Evolutionary conservation across 129 eudicot species (phyloP).

Genomic region (Flaveria sonorensis): DNA sequence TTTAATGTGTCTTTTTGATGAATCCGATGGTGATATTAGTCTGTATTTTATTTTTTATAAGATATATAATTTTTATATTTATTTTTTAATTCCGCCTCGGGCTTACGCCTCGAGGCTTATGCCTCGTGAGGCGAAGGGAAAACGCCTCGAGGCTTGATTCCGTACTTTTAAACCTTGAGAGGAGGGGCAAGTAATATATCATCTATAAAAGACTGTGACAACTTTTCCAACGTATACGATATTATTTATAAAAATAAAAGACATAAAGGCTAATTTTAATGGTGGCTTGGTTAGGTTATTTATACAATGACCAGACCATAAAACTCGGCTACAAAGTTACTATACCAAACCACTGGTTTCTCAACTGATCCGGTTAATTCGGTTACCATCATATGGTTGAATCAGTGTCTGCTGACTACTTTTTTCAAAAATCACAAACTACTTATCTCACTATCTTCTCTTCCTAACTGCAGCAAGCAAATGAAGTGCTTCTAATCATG

Average conservation of each 20-base stretch:
- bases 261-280: background rate
- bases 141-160: no score
- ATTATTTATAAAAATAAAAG: background rate
- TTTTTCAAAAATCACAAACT: slow-evolving; percentile 1
- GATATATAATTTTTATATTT: no score
- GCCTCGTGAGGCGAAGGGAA: no score
- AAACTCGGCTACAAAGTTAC: background rate
- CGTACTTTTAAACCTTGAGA: no score
- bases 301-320: background rate
- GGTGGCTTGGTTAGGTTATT: background rate
- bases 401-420: background rate
- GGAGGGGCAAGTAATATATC: background rate
- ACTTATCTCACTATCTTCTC: slow-evolving; percentile 2
- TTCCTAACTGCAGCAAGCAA: background rate
- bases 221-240: background rate
- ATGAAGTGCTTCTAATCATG: background rate
- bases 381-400: background rate
- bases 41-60: no score
- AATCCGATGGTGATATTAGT: no score
- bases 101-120: no score
- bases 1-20: no score
- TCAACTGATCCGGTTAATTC: background rate
- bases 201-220: background rate
- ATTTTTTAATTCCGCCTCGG: no score
- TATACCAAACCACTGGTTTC: background rate